Base-by-base conservation (phyloP, 768 basidiomycete species). In the Pulveroboletus ravenelii region DNA sequence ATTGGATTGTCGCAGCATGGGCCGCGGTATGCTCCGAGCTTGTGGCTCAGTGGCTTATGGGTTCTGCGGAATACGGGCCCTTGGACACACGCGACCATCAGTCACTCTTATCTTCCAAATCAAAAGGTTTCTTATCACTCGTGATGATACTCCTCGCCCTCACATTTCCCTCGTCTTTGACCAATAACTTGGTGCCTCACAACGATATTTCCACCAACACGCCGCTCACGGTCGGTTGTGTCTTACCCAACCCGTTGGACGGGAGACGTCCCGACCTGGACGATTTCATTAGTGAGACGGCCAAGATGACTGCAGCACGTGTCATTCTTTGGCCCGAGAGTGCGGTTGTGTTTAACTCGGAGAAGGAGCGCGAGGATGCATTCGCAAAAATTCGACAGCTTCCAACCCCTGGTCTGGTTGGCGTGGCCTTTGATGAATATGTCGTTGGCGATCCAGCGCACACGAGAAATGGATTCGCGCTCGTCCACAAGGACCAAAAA, bases 261-360 rank as follows among this genome's bases (percentile, higher is more conserved):
- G 72, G 74, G 53, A 70, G 76, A 10, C 72, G 75, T 23, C 69
- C 78, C 3, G 72, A 70, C 0, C 65, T 92, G 14, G 62, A 80
- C 0, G 79, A 85, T 53, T 92, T 79, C 64, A 74, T 89, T n/a
- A 31, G 40, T 0, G 88, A 87, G 64, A 81, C 77, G 3, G 58
- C 59, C 38, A 73, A 61, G n/a, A 58, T 84, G 48, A 71, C 69
- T 6, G 41, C 55, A 5, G 82, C 85, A 1, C 75, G 77, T 37
- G 61, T 93, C 14, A 60, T 89, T 14, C 70, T 93, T 1, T 92
- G 89, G 88, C 89, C 90, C 0, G 89, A 92, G 65, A 82, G 83
- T 6, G 88, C 89, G 0, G 80, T 92, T 0, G 64, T 71, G 2
- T 93, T 93, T 61, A 70, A 73, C 31, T 77, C 74, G 31, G 65